Base-by-base conservation (phyloP, 495 filamentous ascomycete species). In the Astrothelium subdiscretum region DNA sequence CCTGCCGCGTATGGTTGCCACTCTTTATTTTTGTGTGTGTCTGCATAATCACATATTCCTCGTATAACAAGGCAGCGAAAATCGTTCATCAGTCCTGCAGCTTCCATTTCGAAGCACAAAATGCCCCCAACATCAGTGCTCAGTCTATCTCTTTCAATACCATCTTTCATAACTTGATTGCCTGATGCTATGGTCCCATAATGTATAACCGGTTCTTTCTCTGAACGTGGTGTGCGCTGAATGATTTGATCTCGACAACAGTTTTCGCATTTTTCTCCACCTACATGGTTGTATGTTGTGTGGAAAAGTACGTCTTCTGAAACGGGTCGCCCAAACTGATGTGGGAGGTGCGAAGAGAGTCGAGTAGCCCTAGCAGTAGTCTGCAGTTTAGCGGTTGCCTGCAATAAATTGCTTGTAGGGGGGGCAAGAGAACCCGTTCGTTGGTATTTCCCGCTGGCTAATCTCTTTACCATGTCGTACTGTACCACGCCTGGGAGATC, bases 111-210 rank as follows among this genome's bases (percentile, higher is more conserved):
- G 43, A 69, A 67, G 59, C 69, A 71, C n/a, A 71, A 48, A n/a
- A 62, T 48, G 26, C 57, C 60, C 22, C 20, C 48, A 15, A 24
- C 31, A 42, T 59, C 20, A 22, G 29, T 44, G 31, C 29, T 29
- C 20, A 69, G n/a, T 15, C 29, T 15, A 58, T 66, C 68, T 58
- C 63, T 31, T 24, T 57, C 40, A n/a, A 38, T 15, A 35, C 59
- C 71, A 65, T 75, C 59, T 32, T 70, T 71, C 26, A 77, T 69
- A 0, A 76, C 65, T 20, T 63, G 38, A 15, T 75, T 67, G 2
- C 69, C 73, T 12, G 74, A 76, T 10, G 75, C 76, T 61, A 78
- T 75, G n/a, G 59, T 66, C n/a, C 76, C 76, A 32, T 70, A 63
- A 58, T 77, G 72, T 26, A 78, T 62, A 10, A 12, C 29, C 0